Conservation (phyloP, 192 early-diverging fungal species). For the Thamnidium elegans region DNA sequence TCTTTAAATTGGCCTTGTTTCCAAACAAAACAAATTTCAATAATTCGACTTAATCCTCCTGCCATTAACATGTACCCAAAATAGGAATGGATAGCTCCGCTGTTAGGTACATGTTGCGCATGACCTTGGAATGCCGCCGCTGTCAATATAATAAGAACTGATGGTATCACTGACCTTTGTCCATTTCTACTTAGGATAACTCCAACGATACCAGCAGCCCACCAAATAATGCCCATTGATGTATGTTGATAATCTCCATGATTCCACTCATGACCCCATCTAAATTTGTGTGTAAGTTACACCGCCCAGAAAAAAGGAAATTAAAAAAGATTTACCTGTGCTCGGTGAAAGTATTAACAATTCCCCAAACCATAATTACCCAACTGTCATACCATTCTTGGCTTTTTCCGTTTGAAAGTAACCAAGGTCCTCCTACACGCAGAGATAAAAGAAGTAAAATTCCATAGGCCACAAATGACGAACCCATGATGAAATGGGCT, state of each 20-base stretch:
- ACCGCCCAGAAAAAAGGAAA: neutral
- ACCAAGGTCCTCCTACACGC: slow-evolving; percentile 58
- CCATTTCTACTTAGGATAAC: slow-evolving; percentile 46
- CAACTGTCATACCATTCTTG: slow-evolving; percentile 70
- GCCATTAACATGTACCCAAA: slow-evolving; percentile 63
- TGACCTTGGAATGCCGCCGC: slow-evolving; percentile 61
- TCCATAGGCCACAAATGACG: slow-evolving; percentile 67
- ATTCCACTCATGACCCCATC: slow-evolving; percentile 51
- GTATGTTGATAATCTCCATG: slow-evolving; percentile 70
- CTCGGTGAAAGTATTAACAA: slow-evolving; percentile 70
- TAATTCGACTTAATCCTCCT: slow-evolving; percentile 51
- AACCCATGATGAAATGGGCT: slow-evolving; percentile 73
- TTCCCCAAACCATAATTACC: slow-evolving; percentile 63
- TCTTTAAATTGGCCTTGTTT: slow-evolving; percentile 24
- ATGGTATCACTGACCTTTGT: slow-evolving; percentile 57
- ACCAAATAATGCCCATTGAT: slow-evolving; percentile 67
- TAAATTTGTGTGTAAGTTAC: neutral
- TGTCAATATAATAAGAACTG: slow-evolving; percentile 60
- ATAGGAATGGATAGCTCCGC: slow-evolving; percentile 58
- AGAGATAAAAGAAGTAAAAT: slow-evolving; percentile 54
- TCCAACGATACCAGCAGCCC: slow-evolving; percentile 57
- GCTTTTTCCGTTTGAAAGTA: slow-evolving; percentile 50
- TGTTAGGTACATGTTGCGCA: slow-evolving; percentile 56
- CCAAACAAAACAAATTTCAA: slow-evolving; percentile 54
- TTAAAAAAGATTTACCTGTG: slow-evolving; percentile 47